phyloP scores from a whole-genome alignment of 2,329 filamentous ascomycete species.

The Rutstroemia sp. region DNA sequence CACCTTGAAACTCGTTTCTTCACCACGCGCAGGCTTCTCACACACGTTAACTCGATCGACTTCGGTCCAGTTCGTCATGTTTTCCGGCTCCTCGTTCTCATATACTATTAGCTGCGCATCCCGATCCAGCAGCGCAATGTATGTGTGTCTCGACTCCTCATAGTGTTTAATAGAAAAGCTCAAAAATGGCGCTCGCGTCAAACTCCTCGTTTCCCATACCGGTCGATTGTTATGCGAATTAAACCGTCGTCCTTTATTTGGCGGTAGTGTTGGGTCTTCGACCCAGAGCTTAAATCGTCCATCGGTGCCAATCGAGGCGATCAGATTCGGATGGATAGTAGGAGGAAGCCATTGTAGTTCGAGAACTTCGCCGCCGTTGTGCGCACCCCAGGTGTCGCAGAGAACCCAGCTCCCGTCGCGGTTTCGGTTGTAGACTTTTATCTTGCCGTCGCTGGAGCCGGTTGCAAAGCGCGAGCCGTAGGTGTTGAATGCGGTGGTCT shows the following conservation, averaged over 20 bases:
- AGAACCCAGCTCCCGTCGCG: constrained; percentile 70
- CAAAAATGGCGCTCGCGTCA: constrained; percentile 44
- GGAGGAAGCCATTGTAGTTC: constrained; percentile 94
- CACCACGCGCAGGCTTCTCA: constrained; percentile 63
- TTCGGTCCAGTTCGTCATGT: constrained; percentile 65
- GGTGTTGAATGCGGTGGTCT: constrained; percentile 71
- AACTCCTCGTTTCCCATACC: constrained; percentile 31
- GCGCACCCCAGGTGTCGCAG: constrained; percentile 82
- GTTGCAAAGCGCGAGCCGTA: constrained; percentile 90
- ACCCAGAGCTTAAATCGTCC: constrained; percentile 89
- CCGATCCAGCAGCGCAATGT: constrained; percentile 75
- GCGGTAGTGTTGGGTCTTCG: constrained; percentile 75
- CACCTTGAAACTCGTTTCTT: constrained; percentile 81
- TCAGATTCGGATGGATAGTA: constrained; percentile 75
- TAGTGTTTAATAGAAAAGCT: constrained; percentile 82
- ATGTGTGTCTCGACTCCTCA: constrained; percentile 72
- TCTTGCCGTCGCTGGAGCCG: constrained; percentile 84
- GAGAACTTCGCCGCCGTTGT: constrained; percentile 81
- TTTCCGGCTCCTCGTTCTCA: constrained; percentile 80
- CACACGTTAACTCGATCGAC: constrained; percentile 73
- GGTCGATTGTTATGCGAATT: constrained; percentile 61
- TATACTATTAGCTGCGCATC: constrained; percentile 75
- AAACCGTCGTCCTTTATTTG: constrained; percentile 71
- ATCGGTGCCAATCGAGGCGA: constrained; percentile 84
- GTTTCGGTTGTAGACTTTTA: constrained; percentile 84